phyloP scores from a whole-genome alignment of 2,329 filamentous ascomycete genomes.

The Venturia carpophila region DNA sequence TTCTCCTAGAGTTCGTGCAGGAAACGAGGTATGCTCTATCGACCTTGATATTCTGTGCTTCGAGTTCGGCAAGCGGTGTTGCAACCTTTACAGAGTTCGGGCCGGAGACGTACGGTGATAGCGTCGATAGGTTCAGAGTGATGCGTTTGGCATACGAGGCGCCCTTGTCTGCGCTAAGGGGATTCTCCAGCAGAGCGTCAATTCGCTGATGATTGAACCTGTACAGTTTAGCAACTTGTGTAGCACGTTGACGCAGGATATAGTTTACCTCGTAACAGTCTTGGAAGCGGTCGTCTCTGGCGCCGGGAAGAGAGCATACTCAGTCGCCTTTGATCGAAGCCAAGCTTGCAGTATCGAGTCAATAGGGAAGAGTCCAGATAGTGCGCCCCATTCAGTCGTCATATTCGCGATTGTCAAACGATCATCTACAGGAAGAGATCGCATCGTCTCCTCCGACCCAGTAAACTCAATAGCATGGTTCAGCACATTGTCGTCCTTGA shows the following conservation, averaged over 20 bases:
- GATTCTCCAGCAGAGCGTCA: constrained; percentile 62
- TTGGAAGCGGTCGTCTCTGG: constrained; percentile 40
- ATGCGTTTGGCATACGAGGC: constrained; percentile 78
- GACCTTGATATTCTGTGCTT: constrained; percentile 64
- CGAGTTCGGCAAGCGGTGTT: constrained; percentile 67
- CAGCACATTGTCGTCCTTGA: constrained; percentile 79
- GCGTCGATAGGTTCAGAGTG: constrained; percentile 71
- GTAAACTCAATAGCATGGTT: constrained; percentile 89
- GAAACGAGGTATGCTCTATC: constrained; percentile 82
- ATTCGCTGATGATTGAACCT: constrained; percentile 63
- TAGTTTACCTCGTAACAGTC: constrained; percentile 39
- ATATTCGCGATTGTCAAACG: constrained; percentile 72
- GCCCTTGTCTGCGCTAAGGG: constrained; percentile 61
- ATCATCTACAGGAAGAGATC: constrained; percentile 62
- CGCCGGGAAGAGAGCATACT: constrained; percentile 52
- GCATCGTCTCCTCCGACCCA: constrained; percentile 69
- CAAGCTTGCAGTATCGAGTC: constrained; percentile 64
- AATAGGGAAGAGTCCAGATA: constrained; percentile 72
- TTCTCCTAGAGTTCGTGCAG: constrained; percentile 75
- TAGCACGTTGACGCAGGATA: not conserved
- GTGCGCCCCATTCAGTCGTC: constrained; percentile 73
- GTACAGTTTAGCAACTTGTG: not conserved
- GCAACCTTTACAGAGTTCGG: constrained; percentile 88
- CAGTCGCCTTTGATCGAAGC: constrained; percentile 69
- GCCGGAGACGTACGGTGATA: constrained; percentile 76